Conservation (phyloP, 2,329 filamentous ascomycete species). For the Cercospora zeae-maydis region DNA sequence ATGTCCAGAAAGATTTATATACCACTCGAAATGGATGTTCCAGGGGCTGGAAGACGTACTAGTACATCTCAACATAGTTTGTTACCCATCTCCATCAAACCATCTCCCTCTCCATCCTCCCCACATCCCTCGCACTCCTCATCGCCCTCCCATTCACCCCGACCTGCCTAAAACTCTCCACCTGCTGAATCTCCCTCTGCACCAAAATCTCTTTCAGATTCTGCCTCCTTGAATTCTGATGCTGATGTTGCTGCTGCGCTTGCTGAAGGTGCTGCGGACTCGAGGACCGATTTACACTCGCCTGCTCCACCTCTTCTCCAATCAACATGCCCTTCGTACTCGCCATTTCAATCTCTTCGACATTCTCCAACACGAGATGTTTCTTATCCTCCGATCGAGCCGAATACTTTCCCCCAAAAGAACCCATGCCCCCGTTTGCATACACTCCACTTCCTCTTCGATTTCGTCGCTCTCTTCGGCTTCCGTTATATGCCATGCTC, state of each 20-base stretch:
- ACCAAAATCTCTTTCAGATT: slow-evolving; percentile 9
- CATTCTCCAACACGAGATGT: slow-evolving; percentile 4
- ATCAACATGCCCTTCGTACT: not conserved
- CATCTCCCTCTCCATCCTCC: slow-evolving; percentile 15
- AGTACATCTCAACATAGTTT: not conserved
- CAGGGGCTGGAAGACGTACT: not conserved
- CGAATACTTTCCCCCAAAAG: not conserved
- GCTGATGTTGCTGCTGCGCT: not conserved
- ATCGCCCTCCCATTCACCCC: not conserved
- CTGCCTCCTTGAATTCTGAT: not conserved
- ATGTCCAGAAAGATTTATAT: too few relatives aligned
- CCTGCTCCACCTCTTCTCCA: not conserved
- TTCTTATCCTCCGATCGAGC: not conserved
- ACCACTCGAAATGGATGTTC: too few relatives aligned
- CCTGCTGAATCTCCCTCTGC: slow-evolving; percentile 17
- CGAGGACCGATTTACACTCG: not conserved
- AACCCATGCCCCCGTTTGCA: not conserved
- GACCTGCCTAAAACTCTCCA: slow-evolving; percentile 9
- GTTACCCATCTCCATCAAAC: slow-evolving; percentile 2
- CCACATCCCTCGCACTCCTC: slow-evolving; percentile 7
- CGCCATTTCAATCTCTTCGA: slow-evolving; percentile 14
- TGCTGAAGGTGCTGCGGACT: not conserved
- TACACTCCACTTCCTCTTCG: not conserved
- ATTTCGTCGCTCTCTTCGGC: not conserved
- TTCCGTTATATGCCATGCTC: not conserved